Base-by-base conservation (phyloP, 2,329 filamentous ascomycete genomes). In the Lojkania enalia region DNA sequence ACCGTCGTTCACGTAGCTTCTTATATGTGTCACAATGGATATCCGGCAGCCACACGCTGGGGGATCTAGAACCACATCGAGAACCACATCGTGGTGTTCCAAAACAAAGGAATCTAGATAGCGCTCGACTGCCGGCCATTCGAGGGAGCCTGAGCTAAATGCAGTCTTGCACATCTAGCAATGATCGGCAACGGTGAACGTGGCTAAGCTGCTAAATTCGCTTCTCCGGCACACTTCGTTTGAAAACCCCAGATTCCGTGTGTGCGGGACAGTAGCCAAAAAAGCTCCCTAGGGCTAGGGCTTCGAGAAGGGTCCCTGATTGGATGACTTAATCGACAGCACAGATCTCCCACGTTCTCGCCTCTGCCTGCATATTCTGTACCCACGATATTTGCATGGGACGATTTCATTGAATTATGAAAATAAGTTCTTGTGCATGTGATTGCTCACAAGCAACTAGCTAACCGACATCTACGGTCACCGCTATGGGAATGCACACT, bases 161-260 rank as follows among this genome's bases (percentile, higher is more conserved):
- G 23, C 25, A 40, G 25, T 16, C 38, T 19, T 40, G 27, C 38
- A 30, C 14, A 20, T 31, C 27, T 23, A 32, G 38, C 15, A 40
- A 20, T 25, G 38, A 40, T 32, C 38, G 18, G 15, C 25, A 40
- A 11, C 27, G 18, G 38, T 12, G 25, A 32, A 32, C 27, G 23
- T 31, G 36, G 20, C 21, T 39, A 18, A 16, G 36, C 36, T 21
- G 23, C 29, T 23, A 18, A 5, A 13, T 29, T 21, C 36, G 36
- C 21, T 14, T 27, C 23, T 39, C 36, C n/a, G 7, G n/a, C 23
- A n/a, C 23, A 27, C n/a, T 33, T 33, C 30, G 38, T 40, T 14
- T 31, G n/a, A 14, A n/a, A n/a, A 20, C 38, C 27, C 38, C 38
- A 32, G 23, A 40, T 20, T n/a, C 38, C 38, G 27, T 18, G 16